A percentile compares a stretch with the other conserved stretches of the same genome.
Evolutionary conservation across 176 grass and related monocot species (phyloP).

Genomic region (Coix lacrymajobi): DNA sequence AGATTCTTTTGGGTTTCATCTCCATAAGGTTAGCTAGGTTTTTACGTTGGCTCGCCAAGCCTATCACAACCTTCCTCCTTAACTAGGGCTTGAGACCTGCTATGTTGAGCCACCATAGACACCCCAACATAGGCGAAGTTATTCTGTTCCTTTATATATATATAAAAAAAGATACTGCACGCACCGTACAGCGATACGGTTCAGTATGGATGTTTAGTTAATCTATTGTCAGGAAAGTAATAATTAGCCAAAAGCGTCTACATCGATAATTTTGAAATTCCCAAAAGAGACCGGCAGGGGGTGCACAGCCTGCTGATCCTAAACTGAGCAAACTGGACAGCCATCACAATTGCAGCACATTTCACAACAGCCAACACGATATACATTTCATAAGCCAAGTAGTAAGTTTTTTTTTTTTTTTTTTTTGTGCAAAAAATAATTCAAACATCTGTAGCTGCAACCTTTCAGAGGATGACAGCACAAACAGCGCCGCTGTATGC

Average conservation of each 20-base stretch:
- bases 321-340: background rate
- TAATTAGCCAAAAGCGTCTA: background rate
- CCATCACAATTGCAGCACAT: slow-evolving; percentile 4
- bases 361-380: background rate
- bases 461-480: background rate
- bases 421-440: slow-evolving; percentile 12
- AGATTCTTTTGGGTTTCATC: no score
- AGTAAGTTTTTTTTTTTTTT: background rate
- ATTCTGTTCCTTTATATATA: background rate
- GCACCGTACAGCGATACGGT: background rate
- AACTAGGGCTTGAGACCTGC: no score
- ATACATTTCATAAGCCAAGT: background rate
- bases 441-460: slow-evolving; percentile 11
- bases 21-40: no score
- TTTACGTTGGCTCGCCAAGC: no score
- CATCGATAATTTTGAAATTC: background rate
- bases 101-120: no score
- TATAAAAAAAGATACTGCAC: background rate
- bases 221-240: background rate
- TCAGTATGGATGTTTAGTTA: background rate
- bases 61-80: no score
- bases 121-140: no score
- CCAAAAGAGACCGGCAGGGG: background rate
- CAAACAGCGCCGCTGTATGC: background rate
- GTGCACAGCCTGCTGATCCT: background rate